Evolutionary conservation across 2,329 filamentous ascomycete genomes (phyloP).

Genomic region (Neonectria faginata): DNA sequence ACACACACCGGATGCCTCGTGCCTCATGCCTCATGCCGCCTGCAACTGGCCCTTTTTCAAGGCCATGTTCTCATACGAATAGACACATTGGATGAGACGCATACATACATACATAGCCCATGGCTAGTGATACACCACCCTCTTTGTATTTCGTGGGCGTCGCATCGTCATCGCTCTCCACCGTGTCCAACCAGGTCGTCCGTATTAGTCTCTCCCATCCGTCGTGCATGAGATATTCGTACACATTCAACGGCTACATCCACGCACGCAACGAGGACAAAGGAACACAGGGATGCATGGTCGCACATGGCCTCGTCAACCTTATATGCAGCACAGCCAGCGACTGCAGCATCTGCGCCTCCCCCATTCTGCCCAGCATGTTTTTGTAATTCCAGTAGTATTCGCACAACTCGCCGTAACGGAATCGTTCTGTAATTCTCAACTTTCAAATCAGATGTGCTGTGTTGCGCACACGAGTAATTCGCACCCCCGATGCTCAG

Average conservation of each 20-base stretch:
- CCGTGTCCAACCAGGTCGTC: constrained; percentile 10
- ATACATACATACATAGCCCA: background rate
- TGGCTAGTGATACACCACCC: constrained; percentile 5
- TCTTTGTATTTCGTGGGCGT: background rate
- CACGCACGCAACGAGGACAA: constrained; percentile 9
- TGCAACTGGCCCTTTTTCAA: constrained; percentile 8
- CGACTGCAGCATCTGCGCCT: constrained; percentile 4
- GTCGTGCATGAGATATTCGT: constrained; percentile 9
- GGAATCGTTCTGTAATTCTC: too few species aligned
- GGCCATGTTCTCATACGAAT: background rate
- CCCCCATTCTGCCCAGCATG: background rate
- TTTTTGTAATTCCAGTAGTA: background rate
- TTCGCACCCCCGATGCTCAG: constrained; percentile 16
- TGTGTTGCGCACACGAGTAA: constrained; percentile 14
- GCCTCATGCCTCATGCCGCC: constrained; percentile 1
- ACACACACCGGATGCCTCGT: constrained; percentile 15
- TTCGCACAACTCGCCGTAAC: too few species aligned
- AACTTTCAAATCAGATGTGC: too few species aligned
- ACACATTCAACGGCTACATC: constrained; percentile 4
- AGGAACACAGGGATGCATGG: constrained; percentile 1
- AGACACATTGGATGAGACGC: too few species aligned
- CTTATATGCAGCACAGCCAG: constrained; percentile 20
- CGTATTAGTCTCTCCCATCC: constrained; percentile 12
- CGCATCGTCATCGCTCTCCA: constrained; percentile 12
- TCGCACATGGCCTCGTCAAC: constrained; percentile 20